Percentiles rank a stretch among this genome's conserved stretches.
These are phyloP conservation scores for Candida insectalens DNA, from an alignment of 805 yeast genomes.

Conservation along the genomic window DNA sequence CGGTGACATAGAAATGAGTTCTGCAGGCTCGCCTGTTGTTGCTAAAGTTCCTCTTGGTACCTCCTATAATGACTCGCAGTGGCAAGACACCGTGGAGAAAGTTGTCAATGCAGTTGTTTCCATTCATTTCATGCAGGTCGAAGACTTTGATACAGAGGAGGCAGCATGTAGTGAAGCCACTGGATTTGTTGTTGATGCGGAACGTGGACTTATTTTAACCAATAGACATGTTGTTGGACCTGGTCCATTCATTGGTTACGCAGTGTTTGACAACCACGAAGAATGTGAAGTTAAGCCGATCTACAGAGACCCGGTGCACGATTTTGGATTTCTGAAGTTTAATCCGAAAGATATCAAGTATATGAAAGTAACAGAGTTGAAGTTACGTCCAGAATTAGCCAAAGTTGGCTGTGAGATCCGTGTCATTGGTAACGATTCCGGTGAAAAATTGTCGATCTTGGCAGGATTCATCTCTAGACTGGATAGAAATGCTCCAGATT, in stretches of 20 bases:
- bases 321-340: constrained; percentile 81
- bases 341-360: constrained; percentile 65
- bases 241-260: constrained; percentile 88
- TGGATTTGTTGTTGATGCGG: constrained; percentile 85
- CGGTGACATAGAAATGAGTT: too few species aligned
- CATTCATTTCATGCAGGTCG: constrained; percentile 80
- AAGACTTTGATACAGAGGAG: constrained; percentile 76
- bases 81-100: constrained; percentile 75
- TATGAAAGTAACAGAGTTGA: constrained; percentile 58
- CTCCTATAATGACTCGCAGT: constrained; percentile 29
- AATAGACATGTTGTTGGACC: constrained; percentile 95
- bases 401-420: constrained; percentile 89
- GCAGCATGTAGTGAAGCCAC: constrained; percentile 86
- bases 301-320: constrained; percentile 92
- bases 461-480: constrained; percentile 79
- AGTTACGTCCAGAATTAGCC: constrained; percentile 72
- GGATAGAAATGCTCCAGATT: constrained; percentile 92
- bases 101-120: constrained; percentile 86
- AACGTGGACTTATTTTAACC: constrained; percentile 74
- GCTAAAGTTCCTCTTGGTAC: constrained; percentile 1
- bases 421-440: constrained; percentile 95
- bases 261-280: constrained; percentile 89
- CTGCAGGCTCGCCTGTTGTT: background rate
- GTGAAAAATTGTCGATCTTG: constrained; percentile 82
- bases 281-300: constrained; percentile 80